phyloP scores from a whole-genome alignment of 1,284 basidiomycete species.

The Malassezia cuniculi region DNA sequence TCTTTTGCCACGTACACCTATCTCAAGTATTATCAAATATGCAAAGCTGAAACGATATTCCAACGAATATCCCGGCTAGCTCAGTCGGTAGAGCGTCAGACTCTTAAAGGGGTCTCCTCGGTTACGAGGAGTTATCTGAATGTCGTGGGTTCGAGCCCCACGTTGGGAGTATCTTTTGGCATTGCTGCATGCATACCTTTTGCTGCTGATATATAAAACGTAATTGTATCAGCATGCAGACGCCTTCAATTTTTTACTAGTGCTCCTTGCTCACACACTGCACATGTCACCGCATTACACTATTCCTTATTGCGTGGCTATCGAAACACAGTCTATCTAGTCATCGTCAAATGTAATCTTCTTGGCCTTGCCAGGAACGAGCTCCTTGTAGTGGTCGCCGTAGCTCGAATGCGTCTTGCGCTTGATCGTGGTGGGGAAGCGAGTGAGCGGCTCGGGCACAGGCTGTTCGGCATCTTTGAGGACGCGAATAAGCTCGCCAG shows the following conservation, averaged over 20 bases:
- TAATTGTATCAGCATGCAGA: too few species aligned
- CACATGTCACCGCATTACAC: too few species aligned
- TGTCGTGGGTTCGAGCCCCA: slow-evolving; percentile 44
- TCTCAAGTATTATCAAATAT: too few species aligned
- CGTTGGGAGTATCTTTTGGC: slow-evolving; percentile 38
- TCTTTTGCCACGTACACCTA: too few species aligned
- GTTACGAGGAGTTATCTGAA: slow-evolving; percentile 26
- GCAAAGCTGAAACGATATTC: too few species aligned
- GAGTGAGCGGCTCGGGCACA: slow-evolving; percentile 61
- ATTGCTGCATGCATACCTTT: too few species aligned
- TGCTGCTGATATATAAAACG: too few species aligned
- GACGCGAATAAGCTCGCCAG: slow-evolving; percentile 85
- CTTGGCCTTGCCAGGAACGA: slow-evolving; percentile 61
- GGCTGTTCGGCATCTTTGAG: slow-evolving; percentile 70
- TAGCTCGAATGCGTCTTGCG: slow-evolving; percentile 71
- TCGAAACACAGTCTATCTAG: too few species aligned
- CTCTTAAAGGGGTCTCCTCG: slow-evolving; percentile 30
- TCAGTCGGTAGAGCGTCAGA: slow-evolving; percentile 46
- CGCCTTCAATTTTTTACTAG: slow-evolving; percentile 1
- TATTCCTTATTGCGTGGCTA: too few species aligned
- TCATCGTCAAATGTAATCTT: slow-evolving; percentile 42
- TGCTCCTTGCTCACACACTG: too few species aligned
- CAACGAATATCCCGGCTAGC: slow-evolving; percentile 46
- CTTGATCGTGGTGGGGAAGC: slow-evolving; percentile 88
- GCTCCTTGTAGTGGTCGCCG: slow-evolving; percentile 46